These are phyloP conservation scores for Sporothrix globosa DNA, from an alignment of 2,329 filamentous ascomycete species.

Conservation along the genomic window DNA sequence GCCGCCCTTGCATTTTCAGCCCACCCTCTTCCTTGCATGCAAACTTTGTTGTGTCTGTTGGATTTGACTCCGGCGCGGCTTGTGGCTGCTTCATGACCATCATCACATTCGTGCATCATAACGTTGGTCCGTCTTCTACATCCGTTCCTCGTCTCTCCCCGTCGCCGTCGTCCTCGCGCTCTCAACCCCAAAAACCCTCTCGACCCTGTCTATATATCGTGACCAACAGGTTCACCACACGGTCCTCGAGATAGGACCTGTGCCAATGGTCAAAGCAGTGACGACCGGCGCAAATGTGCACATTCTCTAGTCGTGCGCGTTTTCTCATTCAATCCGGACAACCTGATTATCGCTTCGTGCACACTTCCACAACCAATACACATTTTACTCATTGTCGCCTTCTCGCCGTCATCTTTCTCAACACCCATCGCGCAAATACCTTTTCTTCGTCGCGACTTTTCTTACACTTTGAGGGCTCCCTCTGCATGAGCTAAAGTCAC, in stretches of 20 bases:
- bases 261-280: neutral
- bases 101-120: neutral
- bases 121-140: no score
- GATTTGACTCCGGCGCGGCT: neutral
- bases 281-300: neutral
- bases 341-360: neutral
- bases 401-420: neutral
- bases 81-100: neutral
- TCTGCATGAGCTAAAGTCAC: constrained; percentile 21
- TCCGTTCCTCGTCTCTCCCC: neutral
- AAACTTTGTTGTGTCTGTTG: neutral
- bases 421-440: neutral
- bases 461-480: neutral
- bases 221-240: neutral
- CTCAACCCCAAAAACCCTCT: neutral
- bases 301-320: neutral
- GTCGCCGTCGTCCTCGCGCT: neutral
- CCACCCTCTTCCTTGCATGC: neutral
- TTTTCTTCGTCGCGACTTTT: neutral
- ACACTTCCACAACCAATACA: neutral
- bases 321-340: neutral
- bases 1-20: constrained; percentile 1
- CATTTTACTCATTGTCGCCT: neutral
- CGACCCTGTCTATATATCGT: neutral
- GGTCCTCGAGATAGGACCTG: no score